Conservation (phyloP, 179 eudicot genomes). For the Heliamphora pulchella region DNA sequence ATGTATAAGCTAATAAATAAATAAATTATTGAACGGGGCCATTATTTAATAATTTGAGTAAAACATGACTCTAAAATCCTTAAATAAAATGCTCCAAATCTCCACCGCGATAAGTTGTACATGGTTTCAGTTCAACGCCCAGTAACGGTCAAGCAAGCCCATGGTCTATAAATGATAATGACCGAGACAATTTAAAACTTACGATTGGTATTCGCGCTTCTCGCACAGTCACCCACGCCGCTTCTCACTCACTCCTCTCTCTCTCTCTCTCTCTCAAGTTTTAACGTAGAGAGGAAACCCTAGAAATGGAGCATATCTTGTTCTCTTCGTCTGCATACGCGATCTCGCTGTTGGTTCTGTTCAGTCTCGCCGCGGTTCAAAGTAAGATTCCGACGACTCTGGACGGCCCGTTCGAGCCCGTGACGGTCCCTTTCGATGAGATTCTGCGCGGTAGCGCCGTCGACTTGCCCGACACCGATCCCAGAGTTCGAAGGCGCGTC, state of each 20-base stretch:
- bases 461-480: conserved; percentile 75
- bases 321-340: neutral
- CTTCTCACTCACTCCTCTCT: neutral
- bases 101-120: too few species aligned
- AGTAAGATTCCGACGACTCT: conserved; percentile 61
- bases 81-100: too few species aligned
- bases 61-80: too few species aligned
- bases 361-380: conserved; percentile 11
- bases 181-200: too few species aligned
- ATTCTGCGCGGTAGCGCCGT: conserved; percentile 71
- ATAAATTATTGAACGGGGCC: too few species aligned
- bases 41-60: too few species aligned
- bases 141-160: neutral
- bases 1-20: too few species aligned
- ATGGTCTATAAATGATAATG: neutral
- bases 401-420: conserved; percentile 80
- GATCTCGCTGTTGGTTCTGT: neutral
- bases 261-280: neutral
- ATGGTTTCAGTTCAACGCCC: neutral
- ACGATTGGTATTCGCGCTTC: neutral
- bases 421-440: conserved; percentile 62
- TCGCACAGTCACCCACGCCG: neutral
- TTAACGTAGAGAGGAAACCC: neutral
- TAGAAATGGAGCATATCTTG: conserved; percentile 12
- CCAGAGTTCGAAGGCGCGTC: conserved; percentile 55